Percentiles rank a stretch among this genome's conserved stretches.
phyloP scores from a whole-genome alignment of 345 rosid species.

The Euclidium syriacum region DNA sequence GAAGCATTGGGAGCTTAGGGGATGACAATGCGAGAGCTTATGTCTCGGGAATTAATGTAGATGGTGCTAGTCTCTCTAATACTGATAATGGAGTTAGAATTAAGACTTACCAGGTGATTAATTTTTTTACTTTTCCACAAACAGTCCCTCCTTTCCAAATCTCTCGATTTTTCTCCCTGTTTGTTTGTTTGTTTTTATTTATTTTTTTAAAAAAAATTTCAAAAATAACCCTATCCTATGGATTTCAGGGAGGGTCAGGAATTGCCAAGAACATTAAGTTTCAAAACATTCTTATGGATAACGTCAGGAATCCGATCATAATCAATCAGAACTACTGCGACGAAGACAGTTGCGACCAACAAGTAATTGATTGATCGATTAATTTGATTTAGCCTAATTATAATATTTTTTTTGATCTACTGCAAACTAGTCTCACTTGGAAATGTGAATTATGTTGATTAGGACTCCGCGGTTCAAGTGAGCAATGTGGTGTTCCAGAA shows the following conservation, averaged over 20 bases:
- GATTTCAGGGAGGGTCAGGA: conserved; percentile 86
- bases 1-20: conserved; percentile 88
- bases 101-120: conserved; percentile 86
- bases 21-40: conserved; percentile 43
- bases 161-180: neutral
- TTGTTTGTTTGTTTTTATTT: no score
- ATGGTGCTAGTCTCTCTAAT: conserved; percentile 54
- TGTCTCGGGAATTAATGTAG: conserved; percentile 59
- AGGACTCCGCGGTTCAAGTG: conserved; percentile 70
- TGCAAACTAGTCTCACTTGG: neutral
- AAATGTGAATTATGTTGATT: conserved; percentile 12
- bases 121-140: neutral
- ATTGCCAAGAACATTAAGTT: conserved; percentile 65
- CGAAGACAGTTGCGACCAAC: conserved; percentile 52
- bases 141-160: neutral
- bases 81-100: conserved; percentile 85
- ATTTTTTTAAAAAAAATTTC: neutral
- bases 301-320: conserved; percentile 81
- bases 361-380: conserved; percentile 33
- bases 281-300: conserved; percentile 61
- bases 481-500: conserved; percentile 60
- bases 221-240: neutral
- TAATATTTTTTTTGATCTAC: neutral
- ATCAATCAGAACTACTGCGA: conserved; percentile 87
- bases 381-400: neutral